These are phyloP conservation scores for Aspergillus amoenus DNA, from an alignment of 2,329 filamentous ascomycete species.

Conservation along the genomic window DNA sequence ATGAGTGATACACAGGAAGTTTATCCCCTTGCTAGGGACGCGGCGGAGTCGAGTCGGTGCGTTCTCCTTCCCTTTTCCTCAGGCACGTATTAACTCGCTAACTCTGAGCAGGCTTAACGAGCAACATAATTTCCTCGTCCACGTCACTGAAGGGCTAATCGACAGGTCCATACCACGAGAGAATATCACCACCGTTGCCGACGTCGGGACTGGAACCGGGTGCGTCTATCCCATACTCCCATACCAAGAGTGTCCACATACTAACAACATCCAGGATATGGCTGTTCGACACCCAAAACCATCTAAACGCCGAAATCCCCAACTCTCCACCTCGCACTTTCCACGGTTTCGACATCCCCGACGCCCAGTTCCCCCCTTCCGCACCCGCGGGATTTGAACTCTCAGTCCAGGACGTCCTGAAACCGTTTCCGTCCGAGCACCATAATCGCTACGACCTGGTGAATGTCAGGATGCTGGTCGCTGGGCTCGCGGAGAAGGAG, in stretches of 20 bases:
- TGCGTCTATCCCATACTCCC: not conserved
- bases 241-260: not conserved
- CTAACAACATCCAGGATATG: not conserved
- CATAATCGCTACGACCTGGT: slow-evolving; percentile 1
- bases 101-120: not conserved
- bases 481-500: not conserved
- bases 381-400: not conserved
- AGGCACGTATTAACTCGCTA: not conserved
- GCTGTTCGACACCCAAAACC: not conserved
- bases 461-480: slow-evolving; percentile 1
- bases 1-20: not conserved
- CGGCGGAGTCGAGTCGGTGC: not conserved
- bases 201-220: slow-evolving; percentile 6
- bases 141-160: not conserved
- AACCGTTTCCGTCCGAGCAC: not conserved
- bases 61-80: not conserved
- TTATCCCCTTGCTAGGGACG: slow-evolving; percentile 1
- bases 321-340: not conserved
- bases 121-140: slow-evolving; percentile 1
- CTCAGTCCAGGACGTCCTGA: not conserved
- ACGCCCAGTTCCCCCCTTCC: not conserved
- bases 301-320: not conserved
- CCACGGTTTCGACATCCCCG: slow-evolving; percentile 6
- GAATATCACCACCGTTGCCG: not conserved
- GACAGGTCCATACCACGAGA: not conserved